Percentiles rank a stretch among this genome's conserved stretches.
These are phyloP conservation scores for Paramecium primaurelia DNA, from an alignment of 73 alveolate species.

Conservation along the genomic window DNA sequence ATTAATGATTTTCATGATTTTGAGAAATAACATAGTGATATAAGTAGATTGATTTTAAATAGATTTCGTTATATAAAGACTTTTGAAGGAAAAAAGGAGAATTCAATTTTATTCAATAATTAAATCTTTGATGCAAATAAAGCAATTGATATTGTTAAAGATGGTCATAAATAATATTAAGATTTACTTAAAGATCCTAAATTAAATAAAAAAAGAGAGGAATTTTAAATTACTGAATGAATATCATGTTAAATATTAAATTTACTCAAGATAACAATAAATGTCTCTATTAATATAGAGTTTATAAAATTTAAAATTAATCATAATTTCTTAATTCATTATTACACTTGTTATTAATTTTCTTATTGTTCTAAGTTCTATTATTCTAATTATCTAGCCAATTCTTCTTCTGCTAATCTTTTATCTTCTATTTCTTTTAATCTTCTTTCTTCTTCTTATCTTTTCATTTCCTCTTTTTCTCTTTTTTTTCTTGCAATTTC, in stretches of 20 bases:
- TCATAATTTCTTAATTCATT: not conserved
- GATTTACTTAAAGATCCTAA: not conserved
- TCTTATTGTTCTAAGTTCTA: not conserved
- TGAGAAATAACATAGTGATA: slow-evolving; percentile 56
- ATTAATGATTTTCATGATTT: slow-evolving; percentile 58
- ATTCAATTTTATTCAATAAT: slow-evolving; percentile 71
- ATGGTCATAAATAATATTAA: slow-evolving; percentile 40
- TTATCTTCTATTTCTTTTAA: not conserved
- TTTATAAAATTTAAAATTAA: not conserved
- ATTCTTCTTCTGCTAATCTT: not conserved
- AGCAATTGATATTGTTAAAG: slow-evolving; percentile 51
- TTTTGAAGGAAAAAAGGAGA: slow-evolving; percentile 84
- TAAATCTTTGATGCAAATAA: slow-evolving; percentile 45
- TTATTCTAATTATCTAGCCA: not conserved
- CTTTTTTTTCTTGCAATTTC: not conserved
- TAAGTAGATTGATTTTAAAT: slow-evolving; percentile 56
- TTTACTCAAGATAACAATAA: not conserved
- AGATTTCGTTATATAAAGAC: slow-evolving; percentile 83
- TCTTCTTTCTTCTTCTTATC: slow-evolving; percentile 16
- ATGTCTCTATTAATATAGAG: not conserved
- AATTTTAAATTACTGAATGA: not conserved
- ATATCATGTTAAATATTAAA: not conserved
- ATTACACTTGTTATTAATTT: not conserved
- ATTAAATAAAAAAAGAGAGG: not conserved
- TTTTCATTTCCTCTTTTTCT: not conserved